These are phyloP conservation scores for Aspergillus homomorphus DNA, from an alignment of 495 filamentous ascomycete genomes.

Conservation along the genomic window DNA sequence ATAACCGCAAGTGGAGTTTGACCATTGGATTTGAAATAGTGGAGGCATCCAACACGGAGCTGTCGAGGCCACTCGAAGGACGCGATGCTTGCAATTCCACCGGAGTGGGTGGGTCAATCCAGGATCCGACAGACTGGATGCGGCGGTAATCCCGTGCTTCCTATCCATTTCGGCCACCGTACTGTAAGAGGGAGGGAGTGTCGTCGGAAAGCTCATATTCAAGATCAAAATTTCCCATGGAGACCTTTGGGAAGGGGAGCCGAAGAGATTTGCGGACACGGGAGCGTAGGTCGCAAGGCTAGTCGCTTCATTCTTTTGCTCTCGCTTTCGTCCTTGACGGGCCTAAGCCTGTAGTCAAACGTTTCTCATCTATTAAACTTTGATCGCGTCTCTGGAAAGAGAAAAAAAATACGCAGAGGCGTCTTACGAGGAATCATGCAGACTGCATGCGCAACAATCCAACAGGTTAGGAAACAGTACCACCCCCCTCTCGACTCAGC, in stretches of 20 bases:
- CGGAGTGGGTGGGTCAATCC: slow-evolving; percentile 15
- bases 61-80: slow-evolving; percentile 13
- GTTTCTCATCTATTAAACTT: slow-evolving; percentile 13
- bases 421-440: slow-evolving; percentile 1
- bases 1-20: slow-evolving; percentile 2
- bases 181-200: background rate
- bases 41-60: slow-evolving; percentile 3
- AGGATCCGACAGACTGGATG: slow-evolving; percentile 27
- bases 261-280: background rate
- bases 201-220: background rate
- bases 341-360: background rate
- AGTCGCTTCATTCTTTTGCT: background rate
- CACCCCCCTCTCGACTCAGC: slow-evolving; percentile 10
- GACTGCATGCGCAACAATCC: slow-evolving; percentile 6
- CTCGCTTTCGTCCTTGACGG: background rate
- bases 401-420: background rate
- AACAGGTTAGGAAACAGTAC: background rate
- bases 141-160: slow-evolving; percentile 4
- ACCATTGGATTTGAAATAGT: slow-evolving; percentile 11
- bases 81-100: slow-evolving; percentile 17
- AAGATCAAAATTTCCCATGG: no score
- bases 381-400: slow-evolving; percentile 2
- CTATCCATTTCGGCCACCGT: slow-evolving; percentile 5
- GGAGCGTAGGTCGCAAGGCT: background rate
- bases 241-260: no score